Conservation (phyloP, 2,329 filamentous ascomycete species). For the Metarhizium robertsii region DNA sequence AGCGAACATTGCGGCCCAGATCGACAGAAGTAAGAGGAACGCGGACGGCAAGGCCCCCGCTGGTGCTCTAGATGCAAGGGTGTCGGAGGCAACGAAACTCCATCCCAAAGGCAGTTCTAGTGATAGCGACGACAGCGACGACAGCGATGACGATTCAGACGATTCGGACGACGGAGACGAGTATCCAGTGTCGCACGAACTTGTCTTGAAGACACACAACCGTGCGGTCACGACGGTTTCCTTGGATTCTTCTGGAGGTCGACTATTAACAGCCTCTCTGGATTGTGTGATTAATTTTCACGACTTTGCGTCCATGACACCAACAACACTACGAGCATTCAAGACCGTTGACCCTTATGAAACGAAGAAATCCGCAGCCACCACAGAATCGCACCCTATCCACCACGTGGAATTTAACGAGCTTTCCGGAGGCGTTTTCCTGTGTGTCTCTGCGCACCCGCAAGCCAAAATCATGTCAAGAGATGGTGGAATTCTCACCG, state of each 20-base stretch:
- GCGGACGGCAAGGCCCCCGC: conserved; percentile 11
- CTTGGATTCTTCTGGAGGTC: conserved; percentile 74
- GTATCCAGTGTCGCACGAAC: conserved; percentile 85
- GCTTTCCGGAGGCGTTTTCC: conserved; percentile 65
- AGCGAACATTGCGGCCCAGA: conserved; percentile 68
- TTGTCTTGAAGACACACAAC: conserved; percentile 87
- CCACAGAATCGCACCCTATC: conserved; percentile 77
- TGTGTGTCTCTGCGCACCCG: conserved; percentile 81
- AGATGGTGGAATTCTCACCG: conserved; percentile 75
- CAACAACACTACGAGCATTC: conserved; percentile 88
- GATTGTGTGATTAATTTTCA: conserved; percentile 90
- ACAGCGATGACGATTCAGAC: conserved; percentile 10
- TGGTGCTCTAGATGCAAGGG: conserved; percentile 4
- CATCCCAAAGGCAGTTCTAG: conserved; percentile 6
- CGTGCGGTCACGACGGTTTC: conserved; percentile 76
- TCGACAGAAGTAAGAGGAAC: conserved; percentile 65
- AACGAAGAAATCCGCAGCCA: conserved; percentile 57
- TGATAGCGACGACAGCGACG: conserved; percentile 16
- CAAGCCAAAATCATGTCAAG: conserved; percentile 84
- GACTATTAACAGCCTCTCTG: conserved; percentile 81
- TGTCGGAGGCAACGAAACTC: conserved; percentile 8
- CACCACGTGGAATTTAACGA: conserved; percentile 84
- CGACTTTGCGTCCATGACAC: conserved; percentile 93
- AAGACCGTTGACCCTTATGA: conserved; percentile 81
- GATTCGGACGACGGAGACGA: conserved; percentile 69